A percentile compares a stretch with the other conserved stretches of the same genome.
These are phyloP conservation scores for Blastobotrys chiropterorum DNA, from an alignment of 805 yeast species.

Conservation along the genomic window DNA sequence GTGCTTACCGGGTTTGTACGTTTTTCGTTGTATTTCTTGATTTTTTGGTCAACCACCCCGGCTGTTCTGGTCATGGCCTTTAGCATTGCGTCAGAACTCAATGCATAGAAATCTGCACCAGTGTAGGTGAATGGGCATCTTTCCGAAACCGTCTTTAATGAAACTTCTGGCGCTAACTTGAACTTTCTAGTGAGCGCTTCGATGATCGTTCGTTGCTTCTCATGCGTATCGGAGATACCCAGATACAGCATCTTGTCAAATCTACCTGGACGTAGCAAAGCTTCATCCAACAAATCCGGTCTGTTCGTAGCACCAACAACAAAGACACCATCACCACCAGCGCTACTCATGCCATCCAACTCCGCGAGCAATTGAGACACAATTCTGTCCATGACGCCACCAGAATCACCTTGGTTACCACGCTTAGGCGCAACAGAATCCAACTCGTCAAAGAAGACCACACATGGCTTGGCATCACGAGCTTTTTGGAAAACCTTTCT, in stretches of 20 bases:
- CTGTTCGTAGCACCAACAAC: constrained; percentile 99
- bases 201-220: constrained; percentile 77
- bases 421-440: constrained; percentile 98
- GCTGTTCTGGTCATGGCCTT: constrained; percentile 95
- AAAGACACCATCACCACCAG: constrained; percentile 83
- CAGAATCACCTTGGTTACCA: constrained; percentile 98
- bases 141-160: constrained; percentile 53
- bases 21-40: constrained; percentile 44
- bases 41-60: constrained; percentile 59
- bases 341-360: constrained; percentile 87
- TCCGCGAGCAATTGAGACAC: constrained; percentile 94
- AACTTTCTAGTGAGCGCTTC: constrained; percentile 82
- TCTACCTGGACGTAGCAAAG: constrained; percentile 86
- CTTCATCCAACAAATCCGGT: constrained; percentile 93
- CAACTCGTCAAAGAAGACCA: constrained; percentile 92
- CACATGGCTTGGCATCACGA: constrained; percentile 95
- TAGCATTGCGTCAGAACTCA: constrained; percentile 92
- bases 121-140: constrained; percentile 85
- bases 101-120: constrained; percentile 96
- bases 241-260: constrained; percentile 92
- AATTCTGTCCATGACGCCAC: constrained; percentile 98
- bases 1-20: constrained; percentile 43
- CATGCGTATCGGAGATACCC: constrained; percentile 88
- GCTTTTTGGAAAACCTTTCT: constrained; percentile 91
- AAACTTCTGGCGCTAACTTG: constrained; percentile 51